Evolutionary conservation across 345 rosid genomes (phyloP), one percentile per base, ranked within the genome.

Genomic region (Aurinia saxatilis): DNA sequence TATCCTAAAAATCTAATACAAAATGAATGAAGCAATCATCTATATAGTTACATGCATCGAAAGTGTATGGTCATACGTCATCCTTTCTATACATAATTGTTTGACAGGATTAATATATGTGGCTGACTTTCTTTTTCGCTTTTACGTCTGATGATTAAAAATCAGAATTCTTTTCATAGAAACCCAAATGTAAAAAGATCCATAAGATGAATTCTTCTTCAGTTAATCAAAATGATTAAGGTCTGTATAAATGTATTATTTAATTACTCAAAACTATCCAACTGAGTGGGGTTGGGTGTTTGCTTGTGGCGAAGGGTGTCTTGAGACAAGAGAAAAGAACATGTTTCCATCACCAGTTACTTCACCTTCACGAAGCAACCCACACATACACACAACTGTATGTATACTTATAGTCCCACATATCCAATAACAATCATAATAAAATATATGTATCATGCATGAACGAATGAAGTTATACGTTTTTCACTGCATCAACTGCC

Each of bases 241-340:
- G 18, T 38, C 7, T 38, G 56, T 38, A 27, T 27, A 39, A 21
- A 48, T 13, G 10, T 18, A 48, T 18, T 2, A 67, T 18, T 10
- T 57, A 27, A 12, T 23, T 23, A 36, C 10, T 48, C 35, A 31
- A 27, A 39, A 57, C 31, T 19, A 40, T 50, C 36, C 15, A 29
- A 33, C 16, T 41, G 62, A 39, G 56, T 56, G 57, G 51, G 68
- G 35, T 53, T 55, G 63, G 57, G 50, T 70, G 74, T 39, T 63
- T 63, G 69, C 69, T 63, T 70, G 63, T 62, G 36, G 50, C 30
- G 19, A 62, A 70, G 69, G 69, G 59, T 71, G 55, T 29, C 75
- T 71, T 71, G 36, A 41, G 70, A 64, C 12, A 21, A 50, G 70
- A 71, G 75, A 36, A 71, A 71, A 60, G 70, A 71, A 71, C 75